Conservation (phyloP, 1,284 basidiomycete species). For the Tilletia caries region DNA sequence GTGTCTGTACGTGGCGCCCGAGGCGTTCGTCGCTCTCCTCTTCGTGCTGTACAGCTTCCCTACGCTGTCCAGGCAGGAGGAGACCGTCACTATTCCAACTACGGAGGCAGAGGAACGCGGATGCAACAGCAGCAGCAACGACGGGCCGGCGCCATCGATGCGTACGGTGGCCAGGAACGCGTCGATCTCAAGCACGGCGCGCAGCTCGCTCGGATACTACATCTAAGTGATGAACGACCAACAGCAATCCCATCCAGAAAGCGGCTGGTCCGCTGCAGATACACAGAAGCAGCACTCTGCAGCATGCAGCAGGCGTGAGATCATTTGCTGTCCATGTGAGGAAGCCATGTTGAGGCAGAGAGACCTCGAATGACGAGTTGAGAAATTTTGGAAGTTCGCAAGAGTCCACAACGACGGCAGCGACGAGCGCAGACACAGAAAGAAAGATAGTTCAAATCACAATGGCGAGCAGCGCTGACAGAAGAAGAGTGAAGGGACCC, state of each 20-base stretch:
- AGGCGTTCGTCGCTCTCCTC: background rate
- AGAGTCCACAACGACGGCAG: too few species aligned
- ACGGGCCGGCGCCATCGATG: background rate
- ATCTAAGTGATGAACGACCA: background rate
- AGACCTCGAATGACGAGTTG: too few species aligned
- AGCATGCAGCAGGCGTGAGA: too few species aligned
- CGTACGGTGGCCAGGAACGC: background rate
- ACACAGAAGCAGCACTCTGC: too few species aligned
- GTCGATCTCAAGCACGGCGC: background rate
- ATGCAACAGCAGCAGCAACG: background rate
- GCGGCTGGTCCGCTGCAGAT: background rate
- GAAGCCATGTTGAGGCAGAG: too few species aligned
- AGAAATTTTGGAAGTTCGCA: too few species aligned
- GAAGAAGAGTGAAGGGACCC: slow-evolving; percentile 29
- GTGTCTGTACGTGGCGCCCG: background rate
- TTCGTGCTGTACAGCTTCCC: background rate
- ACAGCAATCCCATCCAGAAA: too few species aligned
- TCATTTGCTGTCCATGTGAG: too few species aligned
- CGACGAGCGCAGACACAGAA: too few species aligned
- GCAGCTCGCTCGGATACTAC: background rate
- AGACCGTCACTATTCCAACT: background rate
- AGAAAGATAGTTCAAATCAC: too few species aligned
- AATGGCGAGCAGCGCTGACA: slow-evolving; percentile 17
- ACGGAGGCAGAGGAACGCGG: background rate
- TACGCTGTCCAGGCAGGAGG: background rate